Percentiles rank a stretch among this genome's conserved stretches.
Conservation (phyloP, 257 asterid genomes). For the Solanum pinnatisectum region DNA sequence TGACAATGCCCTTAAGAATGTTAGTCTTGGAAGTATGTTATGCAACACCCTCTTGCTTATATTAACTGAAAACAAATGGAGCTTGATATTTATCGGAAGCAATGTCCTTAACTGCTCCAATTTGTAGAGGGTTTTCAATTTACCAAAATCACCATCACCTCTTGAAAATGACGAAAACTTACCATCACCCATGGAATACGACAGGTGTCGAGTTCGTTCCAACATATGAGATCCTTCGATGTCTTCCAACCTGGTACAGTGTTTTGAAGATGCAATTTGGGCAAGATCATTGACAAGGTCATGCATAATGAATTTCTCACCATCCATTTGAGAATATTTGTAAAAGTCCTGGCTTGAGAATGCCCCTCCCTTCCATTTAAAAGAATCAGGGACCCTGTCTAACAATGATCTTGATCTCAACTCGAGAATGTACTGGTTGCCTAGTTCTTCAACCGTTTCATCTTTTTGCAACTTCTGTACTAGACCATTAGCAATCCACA, state of each 20-base stretch:
- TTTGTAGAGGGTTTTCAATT: neutral
- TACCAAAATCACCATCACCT: neutral
- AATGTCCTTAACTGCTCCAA: neutral
- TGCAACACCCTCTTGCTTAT: neutral
- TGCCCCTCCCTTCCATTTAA: rapidly evolving
- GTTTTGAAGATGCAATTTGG: neutral
- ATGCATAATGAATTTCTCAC: neutral
- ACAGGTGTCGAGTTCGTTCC: neutral
- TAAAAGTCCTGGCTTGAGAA: neutral
- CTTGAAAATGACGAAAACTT: rapidly evolving
- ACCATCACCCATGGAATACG: neutral
- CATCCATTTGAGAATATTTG: too few relatives aligned
- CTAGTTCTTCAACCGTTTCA: neutral
- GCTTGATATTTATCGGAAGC: neutral
- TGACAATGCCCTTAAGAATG: neutral
- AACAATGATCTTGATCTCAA: neutral
- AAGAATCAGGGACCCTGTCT: neutral
- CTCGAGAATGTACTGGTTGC: neutral
- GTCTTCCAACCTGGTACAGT: neutral
- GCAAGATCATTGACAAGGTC: conserved; percentile 7
- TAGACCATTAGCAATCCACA: conserved; percentile 4
- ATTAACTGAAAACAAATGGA: too few relatives aligned
- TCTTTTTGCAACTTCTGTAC: neutral
- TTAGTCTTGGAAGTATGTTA: neutral
- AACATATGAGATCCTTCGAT: neutral